Conservation (phyloP, 306 rosid species). For the Prunus salicina region DNA sequence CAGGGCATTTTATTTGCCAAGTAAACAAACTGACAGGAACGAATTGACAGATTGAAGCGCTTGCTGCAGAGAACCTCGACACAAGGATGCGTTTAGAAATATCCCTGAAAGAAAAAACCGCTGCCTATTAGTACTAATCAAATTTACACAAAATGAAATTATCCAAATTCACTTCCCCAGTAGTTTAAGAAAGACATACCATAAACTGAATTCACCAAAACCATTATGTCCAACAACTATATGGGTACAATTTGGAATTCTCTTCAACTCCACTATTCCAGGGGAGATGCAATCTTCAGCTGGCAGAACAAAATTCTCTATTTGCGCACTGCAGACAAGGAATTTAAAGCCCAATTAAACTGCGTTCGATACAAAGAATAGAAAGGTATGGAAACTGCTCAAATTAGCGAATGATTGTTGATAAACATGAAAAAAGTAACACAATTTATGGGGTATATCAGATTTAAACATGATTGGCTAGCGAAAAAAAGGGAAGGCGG, state of each 20-base stretch:
- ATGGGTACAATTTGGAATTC: constrained; percentile 58
- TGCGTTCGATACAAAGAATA: constrained; percentile 8
- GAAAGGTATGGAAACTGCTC: background rate
- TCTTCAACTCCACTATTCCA: constrained; percentile 75
- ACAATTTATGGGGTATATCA: background rate
- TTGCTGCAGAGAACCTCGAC: constrained; percentile 57
- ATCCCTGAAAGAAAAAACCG: constrained; percentile 58
- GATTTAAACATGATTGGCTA: background rate
- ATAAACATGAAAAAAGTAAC: background rate
- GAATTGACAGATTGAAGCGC: constrained; percentile 53
- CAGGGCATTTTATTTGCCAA: constrained; percentile 39
- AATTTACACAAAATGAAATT: constrained; percentile 8
- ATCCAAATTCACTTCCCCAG: background rate
- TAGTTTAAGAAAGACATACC: constrained; percentile 46
- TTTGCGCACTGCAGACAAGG: constrained; percentile 56
- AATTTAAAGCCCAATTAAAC: constrained; percentile 19
- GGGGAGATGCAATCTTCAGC: constrained; percentile 51
- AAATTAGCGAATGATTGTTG: background rate
- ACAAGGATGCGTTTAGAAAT: constrained; percentile 50
- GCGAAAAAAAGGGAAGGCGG: background rate
- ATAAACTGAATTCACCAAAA: constrained; percentile 74
- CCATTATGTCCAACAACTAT: constrained; percentile 64
- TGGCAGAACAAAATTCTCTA: constrained; percentile 47
- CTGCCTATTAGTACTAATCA: constrained; percentile 22
- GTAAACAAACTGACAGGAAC: constrained; percentile 57